phyloP scores from a whole-genome alignment of 2,329 filamentous ascomycete genomes.

The Trichoderma oligosporum region DNA sequence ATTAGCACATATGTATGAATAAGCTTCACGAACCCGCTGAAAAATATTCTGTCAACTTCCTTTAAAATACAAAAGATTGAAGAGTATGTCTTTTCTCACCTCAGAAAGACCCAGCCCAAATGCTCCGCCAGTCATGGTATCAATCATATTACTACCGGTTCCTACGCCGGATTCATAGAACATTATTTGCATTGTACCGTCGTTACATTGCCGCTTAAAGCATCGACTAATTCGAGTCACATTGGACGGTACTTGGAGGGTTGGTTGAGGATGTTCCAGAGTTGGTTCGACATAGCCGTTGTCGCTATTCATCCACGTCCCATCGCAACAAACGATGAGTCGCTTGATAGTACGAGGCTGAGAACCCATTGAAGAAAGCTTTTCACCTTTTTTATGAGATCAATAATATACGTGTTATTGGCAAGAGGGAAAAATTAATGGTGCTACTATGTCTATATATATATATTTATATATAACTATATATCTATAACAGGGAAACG shows the following conservation, averaged over 20 bases:
- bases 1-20: constrained; percentile 60
- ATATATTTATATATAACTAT: not conserved
- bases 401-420: no score
- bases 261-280: constrained; percentile 36
- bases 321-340: constrained; percentile 51
- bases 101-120: constrained; percentile 54
- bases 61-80: not conserved
- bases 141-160: constrained; percentile 47
- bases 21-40: constrained; percentile 57
- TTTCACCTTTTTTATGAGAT: not conserved
- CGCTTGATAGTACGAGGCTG: constrained; percentile 36
- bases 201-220: constrained; percentile 48
- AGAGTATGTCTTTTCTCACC: constrained; percentile 30
- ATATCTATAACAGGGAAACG: not conserved
- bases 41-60: not conserved
- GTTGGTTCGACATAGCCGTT: constrained; percentile 44
- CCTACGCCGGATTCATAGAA: constrained; percentile 61
- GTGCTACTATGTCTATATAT: not conserved
- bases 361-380: not conserved
- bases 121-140: constrained; percentile 50
- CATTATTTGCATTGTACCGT: constrained; percentile 55
- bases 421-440: no score
- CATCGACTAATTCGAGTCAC: constrained; percentile 58
- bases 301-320: constrained; percentile 53
- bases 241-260: constrained; percentile 53